Conservation (phyloP, 2,329 filamentous ascomycete species). For the Domatiomyces globalis region DNA sequence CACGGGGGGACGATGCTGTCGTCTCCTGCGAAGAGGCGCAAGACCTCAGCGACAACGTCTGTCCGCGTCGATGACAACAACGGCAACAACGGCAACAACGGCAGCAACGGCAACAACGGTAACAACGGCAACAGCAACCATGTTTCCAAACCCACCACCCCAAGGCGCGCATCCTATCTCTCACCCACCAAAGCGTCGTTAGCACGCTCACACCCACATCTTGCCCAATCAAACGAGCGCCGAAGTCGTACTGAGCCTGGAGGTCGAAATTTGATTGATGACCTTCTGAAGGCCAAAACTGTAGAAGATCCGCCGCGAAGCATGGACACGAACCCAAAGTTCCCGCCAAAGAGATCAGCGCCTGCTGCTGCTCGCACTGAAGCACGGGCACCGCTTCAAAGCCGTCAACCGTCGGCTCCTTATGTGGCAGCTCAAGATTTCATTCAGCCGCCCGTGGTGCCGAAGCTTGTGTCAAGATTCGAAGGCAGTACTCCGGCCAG, state of each 20-base stretch:
- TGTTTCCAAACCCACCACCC: conserved; percentile 7
- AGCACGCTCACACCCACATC: conserved; percentile 17
- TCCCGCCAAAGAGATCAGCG: background rate
- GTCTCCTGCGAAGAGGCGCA: conserved; percentile 12
- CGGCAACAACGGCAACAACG: background rate
- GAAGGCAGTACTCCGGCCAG: background rate
- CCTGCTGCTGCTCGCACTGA: background rate
- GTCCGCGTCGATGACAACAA: background rate
- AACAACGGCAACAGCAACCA: no score
- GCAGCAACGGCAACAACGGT: background rate
- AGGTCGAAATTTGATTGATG: conserved; percentile 9
- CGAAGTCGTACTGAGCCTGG: conserved; percentile 3
- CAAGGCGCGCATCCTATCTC: conserved; percentile 15
- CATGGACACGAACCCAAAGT: background rate
- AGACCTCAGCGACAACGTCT: conserved; percentile 1
- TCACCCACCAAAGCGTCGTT: conserved; percentile 19
- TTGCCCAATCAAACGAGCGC: conserved; percentile 6
- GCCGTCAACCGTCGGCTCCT: background rate
- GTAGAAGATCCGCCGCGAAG: background rate
- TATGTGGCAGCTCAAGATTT: background rate
- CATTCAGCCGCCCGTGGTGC: conserved; percentile 6
- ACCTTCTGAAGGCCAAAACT: conserved; percentile 4
- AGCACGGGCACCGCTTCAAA: conserved; percentile 1
- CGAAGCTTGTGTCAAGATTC: conserved; percentile 10
- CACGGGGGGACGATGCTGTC: conserved; percentile 3